phyloP scores from a whole-genome alignment of 495 filamentous ascomycete species.

The Massariosphaeria phaeospora region DNA sequence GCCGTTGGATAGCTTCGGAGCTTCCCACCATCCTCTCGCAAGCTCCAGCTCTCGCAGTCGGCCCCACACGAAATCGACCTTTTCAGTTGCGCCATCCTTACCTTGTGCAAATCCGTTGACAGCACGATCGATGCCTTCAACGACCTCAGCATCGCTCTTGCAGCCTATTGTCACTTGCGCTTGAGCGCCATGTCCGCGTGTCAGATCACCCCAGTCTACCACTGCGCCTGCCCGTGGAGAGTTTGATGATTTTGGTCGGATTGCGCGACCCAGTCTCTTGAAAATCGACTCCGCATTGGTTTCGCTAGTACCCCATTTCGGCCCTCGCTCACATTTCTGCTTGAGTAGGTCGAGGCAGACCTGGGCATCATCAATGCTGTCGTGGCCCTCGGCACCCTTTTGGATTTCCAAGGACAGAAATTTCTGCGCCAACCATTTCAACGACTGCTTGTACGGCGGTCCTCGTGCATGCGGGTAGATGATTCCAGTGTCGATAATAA shows the following conservation, averaged over 20 bases:
- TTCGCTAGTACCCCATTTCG: constrained; percentile 72
- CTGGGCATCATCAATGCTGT: constrained; percentile 85
- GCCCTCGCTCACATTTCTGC: constrained; percentile 89
- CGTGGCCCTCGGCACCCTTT: constrained; percentile 68
- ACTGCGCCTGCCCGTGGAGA: constrained; percentile 62
- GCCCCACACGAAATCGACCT: constrained; percentile 85
- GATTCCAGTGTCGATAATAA: constrained; percentile 83
- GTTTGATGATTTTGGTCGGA: constrained; percentile 48
- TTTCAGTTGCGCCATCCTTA: constrained; percentile 57
- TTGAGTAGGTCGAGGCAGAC: constrained; percentile 90
- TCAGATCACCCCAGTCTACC: constrained; percentile 81
- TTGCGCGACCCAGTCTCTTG: constrained; percentile 64
- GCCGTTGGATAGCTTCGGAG: constrained; percentile 29
- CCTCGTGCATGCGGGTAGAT: constrained; percentile 79
- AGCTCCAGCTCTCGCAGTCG: constrained; percentile 81
- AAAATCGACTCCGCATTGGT: constrained; percentile 78
- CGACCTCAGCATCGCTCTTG: constrained; percentile 67
- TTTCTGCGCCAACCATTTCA: constrained; percentile 78
- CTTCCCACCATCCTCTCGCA: constrained; percentile 76
- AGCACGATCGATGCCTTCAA: constrained; percentile 60
- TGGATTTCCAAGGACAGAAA: constrained; percentile 84
- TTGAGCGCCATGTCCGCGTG: constrained; percentile 64
- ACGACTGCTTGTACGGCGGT: constrained; percentile 63
- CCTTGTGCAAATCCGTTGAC: constrained; percentile 64
- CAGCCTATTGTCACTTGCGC: constrained; percentile 71